Percentiles rank a stretch among this genome's conserved stretches.
Conservation (phyloP, 495 filamentous ascomycete species). For the Penicillium mononematosum region DNA sequence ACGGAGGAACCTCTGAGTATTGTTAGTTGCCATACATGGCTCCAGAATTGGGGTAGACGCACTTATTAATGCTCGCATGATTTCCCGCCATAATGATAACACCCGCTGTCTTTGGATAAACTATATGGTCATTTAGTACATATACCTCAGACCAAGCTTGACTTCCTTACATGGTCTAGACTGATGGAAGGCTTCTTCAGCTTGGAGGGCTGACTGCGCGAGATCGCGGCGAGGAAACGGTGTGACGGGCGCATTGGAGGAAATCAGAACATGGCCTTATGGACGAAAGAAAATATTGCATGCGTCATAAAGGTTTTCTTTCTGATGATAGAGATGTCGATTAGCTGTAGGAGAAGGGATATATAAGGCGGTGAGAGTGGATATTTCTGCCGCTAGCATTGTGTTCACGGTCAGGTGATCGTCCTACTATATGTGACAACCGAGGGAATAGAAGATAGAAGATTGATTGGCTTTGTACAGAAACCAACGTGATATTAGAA, state of each 20-base stretch:
- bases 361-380: constrained; percentile 1
- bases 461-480: neutral
- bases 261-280: constrained; percentile 14
- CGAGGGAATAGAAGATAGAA: too few relatives aligned
- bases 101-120: constrained; percentile 46
- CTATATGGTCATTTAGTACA: constrained; percentile 23
- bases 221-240: constrained; percentile 32
- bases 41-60: constrained; percentile 8
- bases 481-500: too few relatives aligned
- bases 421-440: neutral
- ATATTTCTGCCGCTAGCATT: constrained; percentile 1
- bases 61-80: constrained; percentile 42
- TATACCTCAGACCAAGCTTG: neutral
- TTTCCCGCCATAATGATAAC: constrained; percentile 41
- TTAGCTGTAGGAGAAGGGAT: constrained; percentile 7
- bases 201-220: constrained; percentile 32
- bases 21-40: constrained; percentile 3
- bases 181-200: constrained; percentile 41
- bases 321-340: neutral
- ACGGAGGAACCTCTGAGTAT: constrained; percentile 39
- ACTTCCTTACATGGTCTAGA: constrained; percentile 41
- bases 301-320: neutral
- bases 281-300: neutral
- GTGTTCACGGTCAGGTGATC: neutral
- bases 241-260: constrained; percentile 32